Evolutionary conservation across 208 protist genomes (phyloP), one percentile per base, ranked within the genome.

Genomic region (Phytomonas sp.): DNA sequence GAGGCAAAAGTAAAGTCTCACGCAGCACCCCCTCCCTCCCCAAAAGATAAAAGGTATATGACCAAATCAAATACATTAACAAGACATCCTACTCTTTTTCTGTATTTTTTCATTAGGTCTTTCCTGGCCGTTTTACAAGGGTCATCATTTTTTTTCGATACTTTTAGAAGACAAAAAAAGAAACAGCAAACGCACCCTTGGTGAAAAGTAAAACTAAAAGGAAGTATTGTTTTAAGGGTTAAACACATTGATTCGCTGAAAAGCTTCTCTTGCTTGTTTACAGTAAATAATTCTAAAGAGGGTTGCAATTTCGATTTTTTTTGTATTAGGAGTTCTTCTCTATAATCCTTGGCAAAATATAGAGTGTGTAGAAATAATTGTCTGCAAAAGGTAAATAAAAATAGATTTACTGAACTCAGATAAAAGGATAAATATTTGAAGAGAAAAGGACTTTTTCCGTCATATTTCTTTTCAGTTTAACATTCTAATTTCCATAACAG

Each of bases 1-100:
- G 14, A 49, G 12, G 40, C 40, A 49, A 49, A 16, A 16, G 14
- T 10, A 16, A 12, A 49, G 40, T 16, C 40, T 12, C 10, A 10
- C 10, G 36, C 36, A 40, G 4, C n/a, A n/a, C n/a, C n/a, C n/a
- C n/a, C n/a, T n/a, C n/a, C n/a, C n/a, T n/a, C n/a, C n/a, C n/a
- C n/a, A 37, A 37, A 37, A 3, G 1, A 49, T 49, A 16, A 49
- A 49, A 16, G 19, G 14, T 23, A 23, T 4, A 49, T 49, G 40
- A 49, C 6, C 3, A 49, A 49, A 49, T 49, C 3, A 19, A 12
- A 49, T 49, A 49, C 14, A 49, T 19, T 49, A 49, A 49, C 14
- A 16, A 11, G 6, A 30, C 32, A 14, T 64, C 67, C 67, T 16
- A 70, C 72, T 72, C 65, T 65, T 75, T 72, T 72, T 75, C 65